Base-by-base conservation (phyloP, 371 early-diverging fungal species). In the Chytridium lagenaria region DNA sequence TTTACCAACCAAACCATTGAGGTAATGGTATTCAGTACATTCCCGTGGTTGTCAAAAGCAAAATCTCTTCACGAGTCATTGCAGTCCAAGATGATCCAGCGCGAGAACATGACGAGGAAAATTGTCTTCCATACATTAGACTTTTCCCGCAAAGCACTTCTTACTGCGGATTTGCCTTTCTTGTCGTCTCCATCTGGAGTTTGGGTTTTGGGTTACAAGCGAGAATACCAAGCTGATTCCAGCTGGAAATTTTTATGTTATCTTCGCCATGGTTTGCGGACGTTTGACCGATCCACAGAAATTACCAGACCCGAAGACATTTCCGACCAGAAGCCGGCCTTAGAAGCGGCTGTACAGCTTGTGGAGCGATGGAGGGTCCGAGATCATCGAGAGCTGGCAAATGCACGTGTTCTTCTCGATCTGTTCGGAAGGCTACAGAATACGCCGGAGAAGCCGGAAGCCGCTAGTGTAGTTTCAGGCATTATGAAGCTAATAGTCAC, bases 201-300 rank as follows among this genome's bases (percentile, higher is more conserved):
- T 52, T 87, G 93, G 69, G 77, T 90, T n/a, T 70, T 93, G n/a
- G 92, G 91, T 1, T 67, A 34, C 38, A 85, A 87, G 1, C 80
- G 86, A 3, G 67, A 78, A 68, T 88, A 89, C 66, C 88, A 93
- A 69, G 86, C 84, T 16, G 91, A 92, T 70, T 84, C 85, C 15
- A 92, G 92, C 19, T 94, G 95, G 95, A 93, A 92, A 69, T 67
- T 94, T 1, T 72, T 94, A 2, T 87, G 86, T 1, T 88, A 91
- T 44, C 84, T 93, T 74, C 83, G 94, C 10, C 89, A 90, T 71
- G 89, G 89, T 65, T 78, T 89, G 67, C 79, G 88, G 0, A 68
- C 73, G 0, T 5, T 66, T 23, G 36, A 40, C 12, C 2, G 28
- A 16, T 26, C 38, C 3, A 10, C 30, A 22, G 38, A 5, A 7